Evolutionary conservation across 108 stramenopile species (phyloP), one percentile per base, ranked within the genome.

Genomic region (Cyclotella cryptica): DNA sequence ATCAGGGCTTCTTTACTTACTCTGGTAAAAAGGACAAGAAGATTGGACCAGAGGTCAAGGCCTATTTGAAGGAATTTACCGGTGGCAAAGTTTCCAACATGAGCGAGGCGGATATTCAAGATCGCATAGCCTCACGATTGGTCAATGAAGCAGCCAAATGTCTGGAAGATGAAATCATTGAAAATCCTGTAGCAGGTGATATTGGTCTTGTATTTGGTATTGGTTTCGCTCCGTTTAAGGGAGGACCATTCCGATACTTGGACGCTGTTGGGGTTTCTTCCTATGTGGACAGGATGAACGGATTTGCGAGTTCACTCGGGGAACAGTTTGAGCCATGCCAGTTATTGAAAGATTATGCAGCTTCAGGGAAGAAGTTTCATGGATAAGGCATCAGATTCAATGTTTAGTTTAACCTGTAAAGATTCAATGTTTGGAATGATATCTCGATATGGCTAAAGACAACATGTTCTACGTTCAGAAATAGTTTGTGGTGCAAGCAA

Each of bases 201-300:
- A 98, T 99, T 83, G 99, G 98, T 41, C 84, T 99, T 13, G 96
- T 99, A 29, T 99, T 99, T 86, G 99, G 99, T 57, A 98, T 97
- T 65, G 99, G 99, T 60, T 99, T 99, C 85, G 96, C 97, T 13
- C 98, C 98, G n/a, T 99, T 98, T 93, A 88, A 92, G n/a, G 99
- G 99, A 18, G 99, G 99, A 13, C 98, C 98, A 28, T 99, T 99
- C 97, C 88, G 97, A 40, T 91, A 97, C 64, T 67, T 99, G 46
- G 99, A 99, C 83, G 82, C 88, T 57, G 66, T 94, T n/a, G 99
- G 98, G 10, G 93, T 89, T 43, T 79, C 87, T 22, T 85, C 87
- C 19, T 98, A 93, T 72, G 94, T 96, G 12, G 96, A 93, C 64
- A 90, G 85, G 85, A 97, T 99, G 98, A 92, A 97, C 62, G 81